Conservation (phyloP, 805 yeast genomes). For the Brettanomyces anomalus region DNA sequence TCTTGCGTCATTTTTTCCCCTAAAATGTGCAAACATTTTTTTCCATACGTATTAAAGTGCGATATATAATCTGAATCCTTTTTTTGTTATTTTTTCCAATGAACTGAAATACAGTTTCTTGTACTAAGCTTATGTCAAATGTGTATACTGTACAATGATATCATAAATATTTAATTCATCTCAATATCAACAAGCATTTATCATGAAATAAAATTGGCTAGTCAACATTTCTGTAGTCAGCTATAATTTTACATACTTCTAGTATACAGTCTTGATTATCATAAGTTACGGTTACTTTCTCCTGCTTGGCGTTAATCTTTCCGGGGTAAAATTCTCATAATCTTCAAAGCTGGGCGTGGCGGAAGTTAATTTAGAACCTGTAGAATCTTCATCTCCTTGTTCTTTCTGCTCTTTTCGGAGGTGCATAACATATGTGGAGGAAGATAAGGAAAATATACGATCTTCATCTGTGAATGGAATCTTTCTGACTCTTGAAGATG, state of each 20-base stretch:
- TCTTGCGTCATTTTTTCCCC: too few species aligned
- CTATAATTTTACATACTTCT: neutral
- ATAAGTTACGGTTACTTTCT: neutral
- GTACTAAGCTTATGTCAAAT: too few species aligned
- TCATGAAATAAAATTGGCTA: too few species aligned
- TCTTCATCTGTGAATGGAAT: slow-evolving; percentile 61
- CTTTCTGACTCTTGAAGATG: slow-evolving; percentile 34
- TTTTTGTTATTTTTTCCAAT: too few species aligned
- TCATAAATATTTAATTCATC: too few species aligned
- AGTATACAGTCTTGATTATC: neutral
- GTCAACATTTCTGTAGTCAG: too few species aligned
- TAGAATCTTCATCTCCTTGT: slow-evolving; percentile 13
- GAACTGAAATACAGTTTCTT: too few species aligned
- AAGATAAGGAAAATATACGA: slow-evolving; percentile 69
- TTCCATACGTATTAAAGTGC: too few species aligned
- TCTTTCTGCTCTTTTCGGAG: slow-evolving; percentile 36
- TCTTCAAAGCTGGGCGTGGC: slow-evolving; percentile 10
- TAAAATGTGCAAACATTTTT: too few species aligned
- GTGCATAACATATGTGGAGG: slow-evolving; percentile 59
- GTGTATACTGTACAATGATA: too few species aligned
- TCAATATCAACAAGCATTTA: too few species aligned
- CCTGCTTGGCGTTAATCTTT: slow-evolving; percentile 2
- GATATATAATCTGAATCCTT: too few species aligned
- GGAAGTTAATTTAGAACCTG: slow-evolving; percentile 4
- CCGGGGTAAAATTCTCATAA: slow-evolving; percentile 1